phyloP scores from a whole-genome alignment of 1,139 yeast species.

The Debaryomycetaceae sp. region DNA sequence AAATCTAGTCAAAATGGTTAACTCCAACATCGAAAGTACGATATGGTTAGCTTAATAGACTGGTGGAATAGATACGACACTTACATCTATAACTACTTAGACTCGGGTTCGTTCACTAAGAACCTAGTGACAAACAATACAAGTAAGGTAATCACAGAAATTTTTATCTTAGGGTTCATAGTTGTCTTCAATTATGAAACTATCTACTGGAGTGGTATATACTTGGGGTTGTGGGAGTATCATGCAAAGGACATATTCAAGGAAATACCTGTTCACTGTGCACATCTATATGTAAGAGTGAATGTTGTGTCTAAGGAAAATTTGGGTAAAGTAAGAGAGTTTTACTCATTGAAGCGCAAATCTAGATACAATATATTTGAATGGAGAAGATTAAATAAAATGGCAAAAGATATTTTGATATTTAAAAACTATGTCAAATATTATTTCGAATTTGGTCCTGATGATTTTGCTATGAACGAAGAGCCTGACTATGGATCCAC shows the following conservation, averaged over 20 bases:
- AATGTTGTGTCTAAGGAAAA: conserved; percentile 30
- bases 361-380: conserved; percentile 26
- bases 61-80: conserved; percentile 3
- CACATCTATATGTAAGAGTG: conserved; percentile 60
- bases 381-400: conserved; percentile 27
- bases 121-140: conserved; percentile 26
- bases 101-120: conserved; percentile 23
- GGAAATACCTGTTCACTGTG: conserved; percentile 75
- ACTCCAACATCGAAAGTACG: no score
- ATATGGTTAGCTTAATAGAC: not conserved
- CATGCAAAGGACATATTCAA: conserved; percentile 66
- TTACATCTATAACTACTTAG: conserved; percentile 6
- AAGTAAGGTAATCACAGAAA: conserved; percentile 40
- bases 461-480: conserved; percentile 58
- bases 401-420: conserved; percentile 19
- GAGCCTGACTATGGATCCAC: conserved; percentile 72
- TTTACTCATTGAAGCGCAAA: conserved; percentile 25
- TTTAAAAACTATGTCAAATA: conserved; percentile 46
- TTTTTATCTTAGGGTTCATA: conserved; percentile 33
- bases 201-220: conserved; percentile 48
- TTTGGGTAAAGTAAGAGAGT: conserved; percentile 18
- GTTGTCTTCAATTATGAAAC: conserved; percentile 40
- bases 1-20: no score
- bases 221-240: conserved; percentile 49
- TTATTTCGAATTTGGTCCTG: conserved; percentile 78